phyloP scores from a whole-genome alignment of 2,329 filamentous ascomycete genomes.

The Falciphora oryzae region DNA sequence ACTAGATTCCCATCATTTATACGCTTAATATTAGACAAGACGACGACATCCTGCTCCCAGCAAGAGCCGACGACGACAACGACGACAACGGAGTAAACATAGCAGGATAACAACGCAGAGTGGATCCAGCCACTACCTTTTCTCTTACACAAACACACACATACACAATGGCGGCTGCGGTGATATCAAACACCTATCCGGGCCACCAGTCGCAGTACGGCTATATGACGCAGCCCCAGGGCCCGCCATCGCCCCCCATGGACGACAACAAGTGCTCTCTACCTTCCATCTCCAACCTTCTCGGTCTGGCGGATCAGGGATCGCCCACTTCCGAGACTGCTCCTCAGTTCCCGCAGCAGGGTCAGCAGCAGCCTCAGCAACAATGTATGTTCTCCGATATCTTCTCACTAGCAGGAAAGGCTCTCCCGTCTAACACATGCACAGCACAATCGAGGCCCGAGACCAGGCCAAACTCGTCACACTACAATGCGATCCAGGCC shows the following conservation, averaged over 20 bases:
- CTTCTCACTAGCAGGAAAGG: conserved; percentile 17
- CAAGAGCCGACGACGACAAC: conserved; percentile 14
- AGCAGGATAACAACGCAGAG: background rate
- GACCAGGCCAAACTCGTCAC: conserved; percentile 41
- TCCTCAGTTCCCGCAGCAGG: conserved; percentile 30
- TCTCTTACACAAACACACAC: background rate
- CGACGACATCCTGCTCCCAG: conserved; percentile 1
- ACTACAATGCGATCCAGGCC: conserved; percentile 44
- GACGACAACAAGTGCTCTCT: conserved; percentile 77
- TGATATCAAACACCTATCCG: conserved; percentile 38
- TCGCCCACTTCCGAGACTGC: conserved; percentile 52
- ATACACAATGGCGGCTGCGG: conserved; percentile 36
- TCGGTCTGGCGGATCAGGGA: conserved; percentile 73
- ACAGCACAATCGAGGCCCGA: conserved; percentile 33
- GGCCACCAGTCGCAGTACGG: conserved; percentile 44
- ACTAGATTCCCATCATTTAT: background rate
- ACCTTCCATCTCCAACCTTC: conserved; percentile 86
- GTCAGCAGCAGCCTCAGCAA: conserved; percentile 20
- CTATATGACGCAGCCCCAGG: conserved; percentile 47
- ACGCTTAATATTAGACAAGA: conserved; percentile 1
- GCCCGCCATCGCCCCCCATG: conserved; percentile 69
- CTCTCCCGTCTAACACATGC: conserved; percentile 11
- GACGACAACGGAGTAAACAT: conserved; percentile 14
- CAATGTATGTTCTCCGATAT: conserved; percentile 15
- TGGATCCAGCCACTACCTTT: background rate